Percentiles rank a stretch among this genome's conserved stretches.
These are phyloP conservation scores for Cladosporium cucumerinum DNA, from an alignment of 2,329 filamentous ascomycete species.

Conservation along the genomic window DNA sequence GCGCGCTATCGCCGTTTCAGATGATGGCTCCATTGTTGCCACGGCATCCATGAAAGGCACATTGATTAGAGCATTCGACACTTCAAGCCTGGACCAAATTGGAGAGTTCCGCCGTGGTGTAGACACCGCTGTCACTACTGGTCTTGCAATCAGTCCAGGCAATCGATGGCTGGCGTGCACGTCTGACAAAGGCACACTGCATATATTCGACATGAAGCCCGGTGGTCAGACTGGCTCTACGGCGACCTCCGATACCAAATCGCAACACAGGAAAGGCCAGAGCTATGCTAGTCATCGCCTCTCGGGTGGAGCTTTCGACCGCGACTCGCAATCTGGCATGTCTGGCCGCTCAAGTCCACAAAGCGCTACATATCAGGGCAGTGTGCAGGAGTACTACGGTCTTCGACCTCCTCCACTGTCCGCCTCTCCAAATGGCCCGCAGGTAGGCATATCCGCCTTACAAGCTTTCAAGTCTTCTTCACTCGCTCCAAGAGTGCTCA, in stretches of 20 bases:
- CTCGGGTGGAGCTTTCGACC: conserved; percentile 20
- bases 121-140: conserved; percentile 83
- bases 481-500: conserved; percentile 74
- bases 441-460: conserved; percentile 26
- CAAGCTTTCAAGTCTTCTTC: conserved; percentile 30
- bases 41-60: conserved; percentile 94
- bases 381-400: conserved; percentile 35
- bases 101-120: conserved; percentile 84
- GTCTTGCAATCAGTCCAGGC: conserved; percentile 80
- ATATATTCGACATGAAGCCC: conserved; percentile 82
- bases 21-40: conserved; percentile 75
- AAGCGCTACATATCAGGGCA: conserved; percentile 28
- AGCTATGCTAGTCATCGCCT: conserved; percentile 22
- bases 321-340: conserved; percentile 25
- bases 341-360: conserved; percentile 28
- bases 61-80: conserved; percentile 80
- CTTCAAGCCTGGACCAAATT: conserved; percentile 73
- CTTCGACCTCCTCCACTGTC: conserved; percentile 30
- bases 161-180: conserved; percentile 81
- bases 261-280: conserved; percentile 22
- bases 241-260: conserved; percentile 17
- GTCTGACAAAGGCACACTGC: conserved; percentile 92
- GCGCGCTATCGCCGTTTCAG: conserved; percentile 74
- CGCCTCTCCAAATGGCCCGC: conserved; percentile 23
- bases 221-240: conserved; percentile 41